Conservation (phyloP, 2,329 filamentous ascomycete species). For the Nannizziopsis barbatae region DNA sequence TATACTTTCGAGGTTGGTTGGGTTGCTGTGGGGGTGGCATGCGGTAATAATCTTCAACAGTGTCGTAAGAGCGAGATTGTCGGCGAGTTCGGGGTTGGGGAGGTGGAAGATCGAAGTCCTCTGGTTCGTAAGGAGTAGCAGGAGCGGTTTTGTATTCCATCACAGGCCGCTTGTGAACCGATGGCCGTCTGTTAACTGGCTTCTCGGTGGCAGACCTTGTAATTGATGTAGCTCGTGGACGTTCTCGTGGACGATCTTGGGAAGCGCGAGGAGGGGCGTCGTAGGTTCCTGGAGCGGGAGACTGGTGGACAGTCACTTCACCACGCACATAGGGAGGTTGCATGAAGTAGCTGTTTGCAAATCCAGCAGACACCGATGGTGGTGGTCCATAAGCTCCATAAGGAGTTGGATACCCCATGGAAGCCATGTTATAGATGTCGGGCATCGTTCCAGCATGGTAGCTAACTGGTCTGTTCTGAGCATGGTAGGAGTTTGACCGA, state of each 20-base stretch:
- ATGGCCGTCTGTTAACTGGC: conserved; percentile 23
- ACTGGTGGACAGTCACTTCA: conserved; percentile 17
- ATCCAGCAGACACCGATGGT: conserved; percentile 29
- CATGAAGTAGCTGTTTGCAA: conserved; percentile 24
- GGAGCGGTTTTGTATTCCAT: conserved; percentile 26
- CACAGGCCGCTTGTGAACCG: conserved; percentile 27
- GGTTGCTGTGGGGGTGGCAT: conserved; percentile 32
- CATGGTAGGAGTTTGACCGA: conserved; percentile 30
- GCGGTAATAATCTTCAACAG: conserved; percentile 33
- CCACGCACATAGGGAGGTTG: conserved; percentile 26
- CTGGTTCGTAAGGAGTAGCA: conserved; percentile 15
- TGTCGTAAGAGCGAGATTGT: conserved; percentile 22
- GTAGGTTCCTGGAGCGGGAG: conserved; percentile 13
- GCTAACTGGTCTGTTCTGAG: conserved; percentile 28
- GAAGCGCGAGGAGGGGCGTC: conserved; percentile 10
- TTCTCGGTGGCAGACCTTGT: conserved; percentile 28
- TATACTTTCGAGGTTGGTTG: conserved; percentile 17
- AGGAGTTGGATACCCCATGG: conserved; percentile 18
- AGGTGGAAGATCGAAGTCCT: conserved; percentile 20
- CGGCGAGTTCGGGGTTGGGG: conserved; percentile 23
- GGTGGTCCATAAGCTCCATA: conserved; percentile 27
- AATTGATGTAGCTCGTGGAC: conserved; percentile 24
- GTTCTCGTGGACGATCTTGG: conserved; percentile 6
- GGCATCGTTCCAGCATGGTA: conserved; percentile 26
- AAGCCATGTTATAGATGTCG: conserved; percentile 23